phyloP scores from a whole-genome alignment of 805 yeast genomes.

The Lipomyces sp. region DNA sequence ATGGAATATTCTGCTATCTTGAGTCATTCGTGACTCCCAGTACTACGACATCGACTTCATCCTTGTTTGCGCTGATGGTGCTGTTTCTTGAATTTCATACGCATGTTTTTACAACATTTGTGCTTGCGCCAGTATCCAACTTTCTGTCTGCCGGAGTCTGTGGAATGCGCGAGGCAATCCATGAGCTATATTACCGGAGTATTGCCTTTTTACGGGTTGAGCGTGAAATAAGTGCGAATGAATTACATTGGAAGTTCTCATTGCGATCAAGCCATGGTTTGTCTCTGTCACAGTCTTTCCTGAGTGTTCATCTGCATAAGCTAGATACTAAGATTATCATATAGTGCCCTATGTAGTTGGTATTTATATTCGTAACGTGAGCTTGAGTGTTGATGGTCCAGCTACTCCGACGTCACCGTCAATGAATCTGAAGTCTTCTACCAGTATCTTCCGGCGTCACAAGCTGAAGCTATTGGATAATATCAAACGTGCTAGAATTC shows the following conservation, averaged over 20 bases:
- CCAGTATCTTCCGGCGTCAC: not conserved
- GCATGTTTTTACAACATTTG: not conserved
- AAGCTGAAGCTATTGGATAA: not conserved
- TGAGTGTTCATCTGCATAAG: not conserved
- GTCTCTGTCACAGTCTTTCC: not conserved
- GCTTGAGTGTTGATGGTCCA: not conserved
- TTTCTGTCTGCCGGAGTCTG: not conserved
- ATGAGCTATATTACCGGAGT: not conserved
- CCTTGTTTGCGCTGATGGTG: not conserved
- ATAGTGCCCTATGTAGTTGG: not conserved
- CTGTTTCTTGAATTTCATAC: not conserved
- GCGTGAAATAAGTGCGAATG: not conserved
- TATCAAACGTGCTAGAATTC: not conserved
- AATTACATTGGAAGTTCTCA: not conserved
- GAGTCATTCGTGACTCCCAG: not conserved
- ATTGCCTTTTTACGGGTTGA: not conserved
- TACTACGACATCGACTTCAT: not conserved
- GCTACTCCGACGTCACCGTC: not conserved
- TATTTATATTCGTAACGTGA: not conserved
- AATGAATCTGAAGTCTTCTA: not conserved
- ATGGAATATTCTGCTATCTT: not conserved
- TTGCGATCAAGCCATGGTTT: not conserved
- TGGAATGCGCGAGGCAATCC: not conserved
- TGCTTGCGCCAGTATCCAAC: not conserved
- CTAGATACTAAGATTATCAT: not conserved